Conservation (phyloP, 805 yeast species). For the Tetrapisispora pingtungensis region DNA sequence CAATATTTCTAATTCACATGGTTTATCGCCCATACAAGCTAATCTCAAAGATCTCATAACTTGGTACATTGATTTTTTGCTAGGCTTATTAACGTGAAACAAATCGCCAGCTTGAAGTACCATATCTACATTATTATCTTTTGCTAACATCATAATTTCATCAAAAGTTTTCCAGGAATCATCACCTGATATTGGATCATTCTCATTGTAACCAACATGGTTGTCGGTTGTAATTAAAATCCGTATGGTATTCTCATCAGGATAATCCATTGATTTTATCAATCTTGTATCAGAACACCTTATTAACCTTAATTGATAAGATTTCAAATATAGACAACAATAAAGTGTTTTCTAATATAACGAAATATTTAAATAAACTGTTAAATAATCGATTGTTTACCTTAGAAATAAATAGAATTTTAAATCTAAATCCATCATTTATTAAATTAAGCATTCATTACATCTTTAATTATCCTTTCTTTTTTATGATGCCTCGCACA, state of each 20-base stretch:
- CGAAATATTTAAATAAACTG: too few relatives aligned
- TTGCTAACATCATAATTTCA: constrained; percentile 69
- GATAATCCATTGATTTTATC: constrained; percentile 15
- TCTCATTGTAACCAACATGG: constrained; percentile 89
- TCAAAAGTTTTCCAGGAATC: constrained; percentile 84
- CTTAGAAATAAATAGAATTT: too few relatives aligned
- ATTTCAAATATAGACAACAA: too few relatives aligned
- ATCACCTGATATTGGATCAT: constrained; percentile 80
- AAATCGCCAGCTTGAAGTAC: constrained; percentile 87
- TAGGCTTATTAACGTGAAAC: constrained; percentile 83
- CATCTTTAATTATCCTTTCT: neutral
- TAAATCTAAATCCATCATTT: too few relatives aligned
- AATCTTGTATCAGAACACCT: too few relatives aligned
- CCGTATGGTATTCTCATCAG: constrained; percentile 50
- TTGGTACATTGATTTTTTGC: constrained; percentile 75
- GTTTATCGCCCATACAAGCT: constrained; percentile 75
- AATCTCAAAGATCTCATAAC: constrained; percentile 63
- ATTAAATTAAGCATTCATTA: too few relatives aligned
- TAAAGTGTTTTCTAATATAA: too few relatives aligned
- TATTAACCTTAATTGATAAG: too few relatives aligned
- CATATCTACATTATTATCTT: constrained; percentile 69
- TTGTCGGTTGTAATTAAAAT: constrained; percentile 87
- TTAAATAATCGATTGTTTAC: too few relatives aligned
- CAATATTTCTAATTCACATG: constrained; percentile 73
- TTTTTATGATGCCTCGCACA: neutral